A percentile compares a stretch with the other conserved stretches of the same genome.
Conservation (phyloP, 2,329 filamentous ascomycete species). For the Myriangium duriaei region DNA sequence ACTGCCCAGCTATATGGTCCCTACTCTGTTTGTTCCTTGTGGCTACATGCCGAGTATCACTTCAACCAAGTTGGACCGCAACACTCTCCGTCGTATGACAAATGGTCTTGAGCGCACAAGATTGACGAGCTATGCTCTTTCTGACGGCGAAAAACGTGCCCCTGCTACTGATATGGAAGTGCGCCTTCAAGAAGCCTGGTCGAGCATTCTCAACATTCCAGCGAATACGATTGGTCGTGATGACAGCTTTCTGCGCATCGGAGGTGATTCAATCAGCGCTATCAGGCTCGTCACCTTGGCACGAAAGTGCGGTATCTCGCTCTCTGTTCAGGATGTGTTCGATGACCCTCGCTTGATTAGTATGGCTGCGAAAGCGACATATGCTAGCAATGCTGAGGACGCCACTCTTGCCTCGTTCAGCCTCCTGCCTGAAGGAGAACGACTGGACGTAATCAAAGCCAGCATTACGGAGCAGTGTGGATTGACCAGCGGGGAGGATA, state of each 20-base stretch:
- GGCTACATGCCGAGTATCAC: constrained; percentile 52
- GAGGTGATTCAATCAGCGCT: constrained; percentile 3
- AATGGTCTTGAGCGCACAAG: not conserved
- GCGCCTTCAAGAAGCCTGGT: constrained; percentile 2
- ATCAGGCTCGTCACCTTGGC: not conserved
- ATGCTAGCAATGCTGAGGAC: not conserved
- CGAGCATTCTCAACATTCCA: not conserved
- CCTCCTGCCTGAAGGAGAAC: not conserved
- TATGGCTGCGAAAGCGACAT: constrained; percentile 8
- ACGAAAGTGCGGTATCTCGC: not conserved
- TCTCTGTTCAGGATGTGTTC: not conserved
- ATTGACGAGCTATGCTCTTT: not conserved
- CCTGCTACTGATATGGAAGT: not conserved
- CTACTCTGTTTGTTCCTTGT: constrained; percentile 66
- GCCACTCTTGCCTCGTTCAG: not conserved
- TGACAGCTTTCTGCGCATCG: not conserved
- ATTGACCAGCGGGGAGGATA: constrained; percentile 23
- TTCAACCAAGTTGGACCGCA: constrained; percentile 2
- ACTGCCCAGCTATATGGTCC: constrained; percentile 80
- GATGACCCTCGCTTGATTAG: not conserved
- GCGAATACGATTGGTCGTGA: not conserved
- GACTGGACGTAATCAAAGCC: not conserved
- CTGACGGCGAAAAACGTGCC: not conserved
- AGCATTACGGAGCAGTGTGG: not conserved
- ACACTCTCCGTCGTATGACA: not conserved